These are phyloP conservation scores for Cephalotrichum gorgonifer DNA, from an alignment of 2,329 filamentous ascomycete species.

Conservation along the genomic window DNA sequence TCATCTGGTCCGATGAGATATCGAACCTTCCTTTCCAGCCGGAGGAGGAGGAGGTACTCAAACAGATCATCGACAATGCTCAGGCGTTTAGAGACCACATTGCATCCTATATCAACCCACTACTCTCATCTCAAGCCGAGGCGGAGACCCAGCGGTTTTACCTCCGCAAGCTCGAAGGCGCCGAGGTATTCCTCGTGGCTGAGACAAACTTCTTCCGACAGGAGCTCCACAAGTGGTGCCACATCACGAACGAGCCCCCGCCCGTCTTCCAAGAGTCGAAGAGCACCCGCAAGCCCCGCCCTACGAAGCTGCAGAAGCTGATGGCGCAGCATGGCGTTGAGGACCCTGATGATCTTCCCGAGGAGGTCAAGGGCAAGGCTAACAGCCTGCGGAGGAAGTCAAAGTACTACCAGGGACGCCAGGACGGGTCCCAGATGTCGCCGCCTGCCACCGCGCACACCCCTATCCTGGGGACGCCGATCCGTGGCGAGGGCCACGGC, in stretches of 20 bases:
- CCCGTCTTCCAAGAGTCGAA: slow-evolving; percentile 79
- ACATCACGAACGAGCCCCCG: slow-evolving; percentile 76
- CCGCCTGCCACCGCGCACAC: neutral
- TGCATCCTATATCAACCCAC: slow-evolving; percentile 66
- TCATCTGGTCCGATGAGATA: slow-evolving; percentile 77
- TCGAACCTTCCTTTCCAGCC: slow-evolving; percentile 78
- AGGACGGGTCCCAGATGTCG: slow-evolving; percentile 8
- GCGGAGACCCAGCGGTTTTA: slow-evolving; percentile 89
- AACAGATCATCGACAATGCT: slow-evolving; percentile 79
- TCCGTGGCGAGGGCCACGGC: slow-evolving; percentile 5
- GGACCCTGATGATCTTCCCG: slow-evolving; percentile 81
- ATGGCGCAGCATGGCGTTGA: slow-evolving; percentile 81
- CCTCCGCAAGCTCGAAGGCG: slow-evolving; percentile 91
- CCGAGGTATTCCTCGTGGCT: slow-evolving; percentile 79
- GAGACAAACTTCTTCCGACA: slow-evolving; percentile 98
- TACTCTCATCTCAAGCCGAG: slow-evolving; percentile 74
- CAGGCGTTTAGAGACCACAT: slow-evolving; percentile 78
- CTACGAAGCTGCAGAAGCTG: slow-evolving; percentile 93
- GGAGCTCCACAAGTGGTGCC: slow-evolving; percentile 89
- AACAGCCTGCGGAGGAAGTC: slow-evolving; percentile 65
- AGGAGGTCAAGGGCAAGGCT: slow-evolving; percentile 69
- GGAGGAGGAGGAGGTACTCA: slow-evolving; percentile 80
- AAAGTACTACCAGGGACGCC: slow-evolving; percentile 34
- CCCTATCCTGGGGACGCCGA: slow-evolving; percentile 5
- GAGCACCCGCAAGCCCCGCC: slow-evolving; percentile 88